These are phyloP conservation scores for Cymbidium sinense DNA, from an alignment of 106 monocot genomes.

Conservation along the genomic window DNA sequence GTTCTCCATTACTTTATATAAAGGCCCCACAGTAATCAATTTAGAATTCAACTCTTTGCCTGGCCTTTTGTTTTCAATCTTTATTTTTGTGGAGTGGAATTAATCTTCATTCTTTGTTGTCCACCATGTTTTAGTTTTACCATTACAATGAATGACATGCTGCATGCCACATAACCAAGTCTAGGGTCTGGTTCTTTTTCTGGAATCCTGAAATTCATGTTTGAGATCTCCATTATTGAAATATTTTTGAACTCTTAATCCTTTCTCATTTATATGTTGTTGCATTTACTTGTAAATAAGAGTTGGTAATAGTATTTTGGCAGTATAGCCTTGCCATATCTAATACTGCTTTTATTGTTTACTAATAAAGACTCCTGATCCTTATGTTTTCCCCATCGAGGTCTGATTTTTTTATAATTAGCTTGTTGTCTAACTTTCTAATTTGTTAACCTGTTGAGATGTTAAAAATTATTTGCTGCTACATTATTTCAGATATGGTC, in stretches of 20 bases:
- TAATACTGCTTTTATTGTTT: not conserved
- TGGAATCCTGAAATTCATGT: not conserved
- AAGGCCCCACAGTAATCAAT: not conserved
- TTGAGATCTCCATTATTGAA: not conserved
- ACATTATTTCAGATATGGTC: constrained; percentile 66
- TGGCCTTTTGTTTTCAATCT: not conserved
- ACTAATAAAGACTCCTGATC: not conserved
- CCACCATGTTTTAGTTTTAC: not conserved
- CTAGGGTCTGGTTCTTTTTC: not conserved
- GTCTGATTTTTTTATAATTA: not conserved
- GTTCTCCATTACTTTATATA: not conserved
- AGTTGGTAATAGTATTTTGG: not conserved
- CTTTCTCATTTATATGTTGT: not conserved
- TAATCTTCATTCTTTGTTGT: not conserved
- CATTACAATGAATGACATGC: not conserved
- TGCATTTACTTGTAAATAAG: not conserved
- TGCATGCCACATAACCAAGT: not conserved
- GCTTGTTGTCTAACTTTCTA: not conserved
- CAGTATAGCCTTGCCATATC: not conserved
- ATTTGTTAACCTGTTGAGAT: not conserved
- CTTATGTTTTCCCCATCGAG: not conserved
- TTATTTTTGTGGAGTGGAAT: not conserved
- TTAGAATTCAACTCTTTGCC: not conserved
- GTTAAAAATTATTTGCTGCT: not conserved
- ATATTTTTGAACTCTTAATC: not conserved